Percentiles rank a stretch among this genome's conserved stretches.
Evolutionary conservation across 176 grass and related monocot species (phyloP).

Genomic region (Chloris gayana): DNA sequence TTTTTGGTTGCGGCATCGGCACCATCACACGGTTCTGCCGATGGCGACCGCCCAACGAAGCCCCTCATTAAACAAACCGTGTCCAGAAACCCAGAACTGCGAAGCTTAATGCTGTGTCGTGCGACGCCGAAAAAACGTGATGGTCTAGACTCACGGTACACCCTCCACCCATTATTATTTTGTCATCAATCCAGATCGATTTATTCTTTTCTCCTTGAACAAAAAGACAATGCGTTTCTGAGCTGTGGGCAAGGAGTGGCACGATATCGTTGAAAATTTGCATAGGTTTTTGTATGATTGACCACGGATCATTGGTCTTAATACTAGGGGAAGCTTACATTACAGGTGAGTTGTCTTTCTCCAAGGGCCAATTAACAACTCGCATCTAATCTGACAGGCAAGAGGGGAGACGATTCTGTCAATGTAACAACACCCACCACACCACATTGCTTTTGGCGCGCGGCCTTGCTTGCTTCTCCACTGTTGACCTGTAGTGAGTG

Average conservation of each 20-base stretch:
- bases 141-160: background rate
- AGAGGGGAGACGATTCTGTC: background rate
- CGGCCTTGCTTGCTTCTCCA: background rate
- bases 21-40: background rate
- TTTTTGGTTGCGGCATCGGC: constrained; percentile 17
- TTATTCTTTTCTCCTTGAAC: background rate
- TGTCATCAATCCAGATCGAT: background rate
- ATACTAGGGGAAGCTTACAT: background rate
- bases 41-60: constrained; percentile 37
- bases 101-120: background rate
- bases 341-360: constrained; percentile 18
- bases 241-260: background rate
- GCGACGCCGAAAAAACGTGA: constrained; percentile 3
- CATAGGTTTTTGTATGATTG: background rate
- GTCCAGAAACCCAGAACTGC: background rate
- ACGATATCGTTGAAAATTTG: background rate
- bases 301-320: background rate
- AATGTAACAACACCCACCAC: background rate
- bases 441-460: background rate
- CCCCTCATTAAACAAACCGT: background rate
- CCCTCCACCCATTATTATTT: background rate
- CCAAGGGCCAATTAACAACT: constrained; percentile 1
- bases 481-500: constrained; percentile 6
- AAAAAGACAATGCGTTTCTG: background rate
- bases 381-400: constrained; percentile 20